A percentile compares a stretch with the other conserved stretches of the same genome.
Evolutionary conservation across 139 green algal species (phyloP).

Genomic region (Chlorella sp.): DNA sequence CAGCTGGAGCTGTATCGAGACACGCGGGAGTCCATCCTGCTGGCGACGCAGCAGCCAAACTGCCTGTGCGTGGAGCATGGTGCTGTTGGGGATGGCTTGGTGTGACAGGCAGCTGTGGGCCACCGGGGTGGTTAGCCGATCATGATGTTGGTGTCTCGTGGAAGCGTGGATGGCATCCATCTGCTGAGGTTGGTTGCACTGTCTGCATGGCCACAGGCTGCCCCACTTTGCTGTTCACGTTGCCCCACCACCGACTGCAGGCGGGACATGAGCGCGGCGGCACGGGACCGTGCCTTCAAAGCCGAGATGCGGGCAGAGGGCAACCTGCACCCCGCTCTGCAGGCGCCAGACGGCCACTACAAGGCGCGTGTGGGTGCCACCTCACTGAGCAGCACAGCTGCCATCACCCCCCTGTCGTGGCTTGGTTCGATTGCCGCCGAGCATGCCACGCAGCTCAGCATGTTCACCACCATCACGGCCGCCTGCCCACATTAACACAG

Average conservation of each 20-base stretch:
- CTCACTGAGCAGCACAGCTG: background rate
- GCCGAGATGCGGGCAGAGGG: slow-evolving; percentile 65
- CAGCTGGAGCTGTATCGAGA: slow-evolving; percentile 65
- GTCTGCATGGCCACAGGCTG: no score
- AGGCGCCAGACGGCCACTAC: slow-evolving; percentile 61
- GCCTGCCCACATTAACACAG: no score
- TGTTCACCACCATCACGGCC: no score
- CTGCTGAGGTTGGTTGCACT: no score
- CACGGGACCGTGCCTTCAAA: slow-evolving; percentile 58
- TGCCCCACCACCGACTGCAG: no score
- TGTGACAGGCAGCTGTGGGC: background rate
- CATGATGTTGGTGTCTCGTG: no score
- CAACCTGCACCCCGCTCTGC: slow-evolving; percentile 75
- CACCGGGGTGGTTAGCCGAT: no score
- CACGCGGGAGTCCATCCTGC: slow-evolving; percentile 52
- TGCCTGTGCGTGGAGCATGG: slow-evolving; percentile 6
- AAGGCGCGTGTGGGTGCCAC: background rate
- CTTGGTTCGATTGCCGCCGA: background rate
- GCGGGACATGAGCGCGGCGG: slow-evolving; percentile 43
- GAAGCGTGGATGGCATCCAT: no score
- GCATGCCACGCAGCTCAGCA: no score
- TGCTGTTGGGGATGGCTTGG: no score
- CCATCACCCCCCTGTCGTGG: background rate
- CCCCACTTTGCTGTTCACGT: no score
- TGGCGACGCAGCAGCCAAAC: slow-evolving; percentile 33